These are phyloP conservation scores for Haberlea rhodopensis DNA, from an alignment of 257 asterid species.

Conservation along the genomic window DNA sequence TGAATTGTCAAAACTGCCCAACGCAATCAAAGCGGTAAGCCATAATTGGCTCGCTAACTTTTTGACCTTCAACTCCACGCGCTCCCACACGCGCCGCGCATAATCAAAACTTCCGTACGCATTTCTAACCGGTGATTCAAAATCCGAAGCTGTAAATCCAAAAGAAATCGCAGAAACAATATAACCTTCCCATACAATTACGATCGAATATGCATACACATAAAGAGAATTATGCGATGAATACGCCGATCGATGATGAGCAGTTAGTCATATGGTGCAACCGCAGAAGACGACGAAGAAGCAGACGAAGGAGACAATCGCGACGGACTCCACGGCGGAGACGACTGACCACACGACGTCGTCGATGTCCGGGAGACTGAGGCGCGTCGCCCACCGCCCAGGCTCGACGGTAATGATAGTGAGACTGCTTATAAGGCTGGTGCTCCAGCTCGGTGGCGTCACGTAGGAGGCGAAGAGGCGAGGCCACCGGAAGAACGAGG, in stretches of 20 bases:
- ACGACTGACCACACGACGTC: conserved; percentile 55
- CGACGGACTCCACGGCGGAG: conserved; percentile 59
- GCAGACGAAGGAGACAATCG: conserved; percentile 55
- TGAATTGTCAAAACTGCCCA: conserved; percentile 31
- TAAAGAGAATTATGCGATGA: not conserved
- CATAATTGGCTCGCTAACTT: conserved; percentile 35
- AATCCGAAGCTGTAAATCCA: conserved; percentile 13
- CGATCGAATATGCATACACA: not conserved
- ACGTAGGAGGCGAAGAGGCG: conserved; percentile 41
- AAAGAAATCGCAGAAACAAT: not conserved
- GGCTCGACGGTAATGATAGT: conserved; percentile 26
- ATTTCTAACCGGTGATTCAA: conserved; percentile 13
- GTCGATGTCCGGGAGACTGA: conserved; percentile 47
- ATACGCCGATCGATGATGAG: too few relatives aligned
- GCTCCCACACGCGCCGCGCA: conserved; percentile 29
- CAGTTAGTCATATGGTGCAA: conserved; percentile 41
- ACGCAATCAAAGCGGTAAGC: conserved; percentile 24
- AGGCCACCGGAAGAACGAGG: conserved; percentile 50
- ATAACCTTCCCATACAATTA: not conserved
- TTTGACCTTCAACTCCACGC: too few relatives aligned
- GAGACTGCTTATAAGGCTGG: conserved; percentile 28
- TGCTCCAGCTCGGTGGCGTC: conserved; percentile 39
- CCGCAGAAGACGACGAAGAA: conserved; percentile 66
- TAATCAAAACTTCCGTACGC: conserved; percentile 24
- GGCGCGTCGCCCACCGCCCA: conserved; percentile 35